Evolutionary conservation across 1,284 basidiomycete genomes (phyloP), one percentile per base, ranked within the genome.

Genomic region (Austroboletus novae-zelandiae): DNA sequence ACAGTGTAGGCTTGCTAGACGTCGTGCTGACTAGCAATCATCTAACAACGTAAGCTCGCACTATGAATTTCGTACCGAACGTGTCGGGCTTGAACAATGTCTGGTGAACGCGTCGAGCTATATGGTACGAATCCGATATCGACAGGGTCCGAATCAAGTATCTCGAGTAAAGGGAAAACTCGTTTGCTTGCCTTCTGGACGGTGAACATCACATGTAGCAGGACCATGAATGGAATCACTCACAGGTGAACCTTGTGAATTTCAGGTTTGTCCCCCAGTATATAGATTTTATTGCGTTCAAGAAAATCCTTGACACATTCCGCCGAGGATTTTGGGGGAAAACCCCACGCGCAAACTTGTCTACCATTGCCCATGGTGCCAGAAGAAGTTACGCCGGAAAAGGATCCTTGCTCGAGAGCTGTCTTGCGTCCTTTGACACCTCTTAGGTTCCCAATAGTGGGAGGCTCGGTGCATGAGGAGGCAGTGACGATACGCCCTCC

Each of bases 41-140:
- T 65, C 79, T 78, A 50, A 89, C 70, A 53, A 89, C 71, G 57
- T 74, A 74, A 34, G 84, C 86, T 47, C 73, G 75, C 54, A 88
- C 61, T 39, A 68, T 62, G 59, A 77, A 80, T 52, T 70, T 74
- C 47, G 68, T 67, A 23, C 54, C 43, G 69, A 72, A 60, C 61
- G 58, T 34, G 60, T 61, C 45, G 68, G 71, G 70, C 13, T 68
- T 59, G 59, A 71, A 80, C 36, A 71, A 69, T 4, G 77, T 82
- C 73, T 82, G 78, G 63, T 91, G 85, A 43, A 86, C 54, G 35
- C 71, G 67, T 43, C 84, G 79, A 20, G 82, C 84, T 32, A 89
- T 67, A 44, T 79, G 77, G 58, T 87, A 80, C 1, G 88, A 88
- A 60, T 89, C 84, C 9, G 83, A 75, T 17, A 74, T 65, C 0